Evolutionary conservation across 2,329 filamentous ascomycete species (phyloP).

Genomic region (Hortaea sp.): DNA sequence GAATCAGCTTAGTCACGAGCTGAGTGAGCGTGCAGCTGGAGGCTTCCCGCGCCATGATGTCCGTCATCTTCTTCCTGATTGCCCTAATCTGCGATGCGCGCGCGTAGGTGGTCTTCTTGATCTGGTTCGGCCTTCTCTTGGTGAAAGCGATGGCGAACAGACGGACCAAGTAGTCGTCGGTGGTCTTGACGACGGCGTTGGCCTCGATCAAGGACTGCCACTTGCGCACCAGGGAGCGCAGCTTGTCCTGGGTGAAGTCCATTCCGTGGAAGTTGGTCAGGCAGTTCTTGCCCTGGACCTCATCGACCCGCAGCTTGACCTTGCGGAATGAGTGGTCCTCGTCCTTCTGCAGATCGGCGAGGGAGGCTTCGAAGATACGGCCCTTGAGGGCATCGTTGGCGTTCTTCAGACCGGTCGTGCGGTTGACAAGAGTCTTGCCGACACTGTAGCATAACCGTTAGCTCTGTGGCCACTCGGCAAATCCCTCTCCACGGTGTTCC

Average conservation of each 20-base stretch:
- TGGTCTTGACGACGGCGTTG: slow-evolving; percentile 99
- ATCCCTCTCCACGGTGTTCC: background rate
- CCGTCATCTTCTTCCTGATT: slow-evolving; percentile 99
- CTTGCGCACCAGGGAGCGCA: slow-evolving; percentile 97
- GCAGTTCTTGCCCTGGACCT: slow-evolving; percentile 99
- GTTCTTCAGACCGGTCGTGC: slow-evolving; percentile 99
- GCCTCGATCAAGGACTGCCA: slow-evolving; percentile 99
- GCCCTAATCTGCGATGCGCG: slow-evolving; percentile 92
- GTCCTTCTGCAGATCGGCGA: slow-evolving; percentile 98
- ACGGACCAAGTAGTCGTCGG: slow-evolving; percentile 98
- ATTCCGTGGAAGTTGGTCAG: slow-evolving; percentile 99
- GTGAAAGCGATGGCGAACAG: slow-evolving; percentile 99
- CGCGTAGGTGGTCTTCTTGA: slow-evolving; percentile 99
- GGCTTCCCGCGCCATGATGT: slow-evolving; percentile 97
- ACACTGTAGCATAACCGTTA: slow-evolving; percentile 52
- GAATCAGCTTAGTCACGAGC: slow-evolving; percentile 97
- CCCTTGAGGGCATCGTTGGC: slow-evolving; percentile 99
- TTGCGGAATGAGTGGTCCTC: slow-evolving; percentile 99
- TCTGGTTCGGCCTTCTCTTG: slow-evolving; percentile 97
- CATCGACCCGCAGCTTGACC: slow-evolving; percentile 96
- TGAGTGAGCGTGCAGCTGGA: slow-evolving; percentile 88
- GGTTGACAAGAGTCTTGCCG: slow-evolving; percentile 99
- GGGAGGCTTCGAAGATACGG: slow-evolving; percentile 95
- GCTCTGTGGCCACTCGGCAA: slow-evolving; percentile 2
- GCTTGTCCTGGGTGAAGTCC: slow-evolving; percentile 99